Evolutionary conservation across 345 rosid species (phyloP), one percentile per base, ranked within the genome.

Genomic region (Diplotaxis tenuifolia): DNA sequence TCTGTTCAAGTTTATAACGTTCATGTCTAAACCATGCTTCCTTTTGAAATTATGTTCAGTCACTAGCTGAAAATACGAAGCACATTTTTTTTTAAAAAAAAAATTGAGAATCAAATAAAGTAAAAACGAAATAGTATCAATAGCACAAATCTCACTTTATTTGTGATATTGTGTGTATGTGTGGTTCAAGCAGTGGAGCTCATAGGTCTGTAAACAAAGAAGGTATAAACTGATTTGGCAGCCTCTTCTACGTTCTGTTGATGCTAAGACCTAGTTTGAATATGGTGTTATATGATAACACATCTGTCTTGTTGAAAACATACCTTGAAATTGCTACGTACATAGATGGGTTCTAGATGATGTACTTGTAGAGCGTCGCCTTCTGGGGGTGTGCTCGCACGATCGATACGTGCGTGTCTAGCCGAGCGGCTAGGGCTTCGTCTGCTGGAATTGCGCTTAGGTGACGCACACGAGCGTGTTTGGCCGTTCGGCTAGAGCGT

Each of bases 281-380:
- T 42, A 6, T 54, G 59, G 72, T 55, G 58, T 53, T 72, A 18
- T 72, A 52, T 59, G 47, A 49, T 2, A 45, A 75, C 21, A 62
- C 45, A 36, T 63, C 59, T 70, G 32, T 22, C 47, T 74, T 79
- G 56, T 72, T 84, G 76, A 81, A 70, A 62, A 21, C 14, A 34
- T n/a, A 61, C 21, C 64, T 67, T 69, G n/a, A 50, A 75, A 72
- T 78, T 79, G 53, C 58, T 76, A 55, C n/a, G n/a, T n/a, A n/a
- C 53, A 42, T 84, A 92, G 99, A 76, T 71, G 90, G 70, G 68
- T n/a, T n/a, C n/a, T n/a, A n/a, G n/a, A n/a, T n/a, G n/a, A n/a
- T n/a, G n/a, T n/a, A n/a, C n/a, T n/a, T n/a, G n/a, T n/a, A n/a
- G n/a, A n/a, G n/a, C n/a, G n/a, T n/a, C n/a, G n/a, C n/a, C n/a